phyloP scores from a whole-genome alignment of 495 filamentous ascomycete genomes.

The Astrothelium macrocarpum region DNA sequence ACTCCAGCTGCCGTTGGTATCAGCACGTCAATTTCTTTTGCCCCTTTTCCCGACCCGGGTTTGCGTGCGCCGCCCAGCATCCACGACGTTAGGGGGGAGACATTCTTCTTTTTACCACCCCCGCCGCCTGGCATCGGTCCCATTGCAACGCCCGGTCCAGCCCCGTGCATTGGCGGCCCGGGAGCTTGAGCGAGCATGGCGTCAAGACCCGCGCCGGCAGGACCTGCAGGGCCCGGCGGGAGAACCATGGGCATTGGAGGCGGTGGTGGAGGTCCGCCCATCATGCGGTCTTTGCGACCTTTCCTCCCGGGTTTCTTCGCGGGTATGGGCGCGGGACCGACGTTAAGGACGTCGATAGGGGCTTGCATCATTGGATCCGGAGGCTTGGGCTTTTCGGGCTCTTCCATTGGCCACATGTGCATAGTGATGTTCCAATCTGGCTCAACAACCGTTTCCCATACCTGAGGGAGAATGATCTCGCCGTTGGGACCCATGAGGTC shows the following conservation, averaged over 20 bases:
- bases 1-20: not conserved
- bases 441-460: conserved; percentile 79
- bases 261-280: not conserved
- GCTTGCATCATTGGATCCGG: not conserved
- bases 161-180: not conserved
- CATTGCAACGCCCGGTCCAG: not conserved
- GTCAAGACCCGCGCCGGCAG: not conserved
- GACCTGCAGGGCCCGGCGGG: not conserved
- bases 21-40: conserved; percentile 3
- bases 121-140: not conserved
- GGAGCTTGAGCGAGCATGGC: not conserved
- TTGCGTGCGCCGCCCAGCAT: not conserved
- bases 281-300: not conserved
- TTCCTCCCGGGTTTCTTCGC: not conserved
- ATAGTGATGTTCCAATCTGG: conserved; percentile 86
- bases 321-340: not conserved
- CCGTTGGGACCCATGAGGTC: conserved; percentile 75
- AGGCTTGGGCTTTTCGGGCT: conserved; percentile 22
- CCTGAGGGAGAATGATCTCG: conserved; percentile 77
- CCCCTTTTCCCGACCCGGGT: conserved; percentile 4
- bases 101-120: not conserved
- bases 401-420: conserved; percentile 94
- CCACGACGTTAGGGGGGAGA: not conserved
- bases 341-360: not conserved
- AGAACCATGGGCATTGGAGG: not conserved